Percentiles rank a stretch among this genome's conserved stretches.
These are phyloP conservation scores for Bretziella fagacearum DNA, from an alignment of 2,329 filamentous ascomycete genomes.

Conservation along the genomic window DNA sequence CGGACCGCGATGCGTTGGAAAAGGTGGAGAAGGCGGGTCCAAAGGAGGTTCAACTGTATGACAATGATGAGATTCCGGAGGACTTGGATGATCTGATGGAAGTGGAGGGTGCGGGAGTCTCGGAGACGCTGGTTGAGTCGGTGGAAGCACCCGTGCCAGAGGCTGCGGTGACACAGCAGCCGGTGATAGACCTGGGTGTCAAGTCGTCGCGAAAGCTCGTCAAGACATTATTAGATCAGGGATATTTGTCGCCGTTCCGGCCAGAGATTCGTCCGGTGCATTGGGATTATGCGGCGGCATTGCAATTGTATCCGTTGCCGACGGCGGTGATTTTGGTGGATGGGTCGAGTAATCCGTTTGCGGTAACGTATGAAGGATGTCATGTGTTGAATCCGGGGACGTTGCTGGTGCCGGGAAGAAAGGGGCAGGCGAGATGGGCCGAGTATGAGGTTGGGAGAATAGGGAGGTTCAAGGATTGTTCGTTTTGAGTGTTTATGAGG, in stretches of 20 bases:
- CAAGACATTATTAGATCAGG: conserved; percentile 83
- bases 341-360: conserved; percentile 63
- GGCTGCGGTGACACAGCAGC: conserved; percentile 10
- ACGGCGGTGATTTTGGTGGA: conserved; percentile 73
- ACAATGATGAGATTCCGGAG: conserved; percentile 16
- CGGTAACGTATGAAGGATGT: conserved; percentile 84
- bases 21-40: conserved; percentile 19
- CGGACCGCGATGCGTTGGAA: conserved; percentile 22
- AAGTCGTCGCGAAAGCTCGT: conserved; percentile 59
- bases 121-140: conserved; percentile 27
- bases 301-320: conserved; percentile 78
- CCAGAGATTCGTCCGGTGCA: conserved; percentile 63
- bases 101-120: conserved; percentile 22
- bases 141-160: conserved; percentile 15
- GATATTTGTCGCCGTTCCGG: conserved; percentile 73
- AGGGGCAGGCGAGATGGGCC: conserved; percentile 61
- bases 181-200: conserved; percentile 33
- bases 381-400: conserved; percentile 86
- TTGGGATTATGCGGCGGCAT: conserved; percentile 66
- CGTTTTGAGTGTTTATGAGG: too few species aligned
- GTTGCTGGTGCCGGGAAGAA: conserved; percentile 51
- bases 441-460: conserved; percentile 61
- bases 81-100: conserved; percentile 25
- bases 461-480: conserved; percentile 41
- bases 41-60: conserved; percentile 16